Evolutionary conservation across 1,139 yeast genomes (phyloP).

Genomic region (Nakaseomyces kungkrabaensis): DNA sequence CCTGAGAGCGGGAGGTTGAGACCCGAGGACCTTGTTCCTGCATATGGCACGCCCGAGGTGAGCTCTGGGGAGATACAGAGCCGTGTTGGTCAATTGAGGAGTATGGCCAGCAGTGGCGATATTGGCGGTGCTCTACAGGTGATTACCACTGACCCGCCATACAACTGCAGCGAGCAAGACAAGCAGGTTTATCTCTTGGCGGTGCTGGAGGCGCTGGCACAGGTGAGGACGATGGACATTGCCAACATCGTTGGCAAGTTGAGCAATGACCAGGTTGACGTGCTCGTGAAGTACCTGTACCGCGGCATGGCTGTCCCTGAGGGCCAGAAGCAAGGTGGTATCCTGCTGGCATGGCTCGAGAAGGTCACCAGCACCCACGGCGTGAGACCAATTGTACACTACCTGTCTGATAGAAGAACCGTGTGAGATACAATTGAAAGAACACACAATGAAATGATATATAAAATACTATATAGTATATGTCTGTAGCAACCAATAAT

Average conservation of each 20-base stretch:
- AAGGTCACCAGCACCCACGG: constrained; percentile 79
- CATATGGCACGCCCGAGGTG: constrained; percentile 31
- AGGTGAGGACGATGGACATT: constrained; percentile 68
- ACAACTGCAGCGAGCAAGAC: constrained; percentile 50
- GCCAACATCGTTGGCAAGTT: constrained; percentile 49
- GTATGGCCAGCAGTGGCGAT: constrained; percentile 62
- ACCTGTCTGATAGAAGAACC: constrained; percentile 74
- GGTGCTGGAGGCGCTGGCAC: constrained; percentile 65
- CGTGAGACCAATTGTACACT: constrained; percentile 80
- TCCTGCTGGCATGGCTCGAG: constrained; percentile 84
- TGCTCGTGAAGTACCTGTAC: constrained; percentile 74
- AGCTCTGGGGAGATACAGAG: constrained; percentile 46
- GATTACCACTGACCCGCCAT: constrained; percentile 70
- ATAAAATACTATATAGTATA: too few species aligned
- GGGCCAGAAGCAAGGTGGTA: constrained; percentile 82
- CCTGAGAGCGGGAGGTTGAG: constrained; percentile 60
- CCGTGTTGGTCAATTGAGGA: constrained; percentile 49
- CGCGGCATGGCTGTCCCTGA: constrained; percentile 70
- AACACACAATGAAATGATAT: too few species aligned
- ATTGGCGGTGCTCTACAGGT: constrained; percentile 53
- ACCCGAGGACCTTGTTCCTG: constrained; percentile 55
- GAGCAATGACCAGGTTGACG: constrained; percentile 58
- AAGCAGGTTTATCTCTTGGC: constrained; percentile 38
- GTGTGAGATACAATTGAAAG: constrained; percentile 29
- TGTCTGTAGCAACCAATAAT: neutral